A percentile compares a stretch with the other conserved stretches of the same genome.
phyloP scores from a whole-genome alignment of 805 yeast species.

The Debaryomyces hansenii region DNA sequence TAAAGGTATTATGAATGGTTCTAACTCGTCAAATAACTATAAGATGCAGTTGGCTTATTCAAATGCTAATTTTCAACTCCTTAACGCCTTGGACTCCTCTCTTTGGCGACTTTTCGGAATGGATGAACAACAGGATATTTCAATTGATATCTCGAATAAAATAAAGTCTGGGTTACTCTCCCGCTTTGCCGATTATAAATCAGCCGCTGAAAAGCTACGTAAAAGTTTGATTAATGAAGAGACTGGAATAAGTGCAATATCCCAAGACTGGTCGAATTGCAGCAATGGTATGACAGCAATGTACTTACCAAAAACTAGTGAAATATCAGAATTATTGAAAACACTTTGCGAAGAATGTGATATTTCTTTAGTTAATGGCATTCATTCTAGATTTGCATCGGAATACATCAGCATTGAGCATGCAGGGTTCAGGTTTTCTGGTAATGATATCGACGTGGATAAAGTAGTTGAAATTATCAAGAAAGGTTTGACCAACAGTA shows the following conservation, averaged over 20 bases:
- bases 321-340: slow-evolving; percentile 2
- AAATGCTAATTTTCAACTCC: too few relatives aligned
- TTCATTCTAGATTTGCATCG: slow-evolving; percentile 6
- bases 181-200: too few relatives aligned
- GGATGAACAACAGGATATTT: too few relatives aligned
- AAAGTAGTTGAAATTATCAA: slow-evolving; percentile 5
- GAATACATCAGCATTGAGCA: slow-evolving; percentile 9
- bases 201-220: slow-evolving; percentile 4
- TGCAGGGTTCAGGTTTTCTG: slow-evolving; percentile 7
- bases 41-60: too few relatives aligned
- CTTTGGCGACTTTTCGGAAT: too few relatives aligned
- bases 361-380: slow-evolving; percentile 7
- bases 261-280: not conserved
- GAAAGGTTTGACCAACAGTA: not conserved
- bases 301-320: slow-evolving; percentile 4
- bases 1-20: too few relatives aligned
- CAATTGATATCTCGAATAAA: too few relatives aligned
- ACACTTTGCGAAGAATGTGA: slow-evolving; percentile 1
- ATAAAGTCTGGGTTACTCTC: too few relatives aligned
- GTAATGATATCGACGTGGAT: slow-evolving; percentile 5
- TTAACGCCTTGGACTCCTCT: too few relatives aligned
- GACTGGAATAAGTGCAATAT: not conserved
- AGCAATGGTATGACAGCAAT: slow-evolving; percentile 11
- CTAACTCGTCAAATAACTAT: too few relatives aligned
- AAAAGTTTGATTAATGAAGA: slow-evolving; percentile 1